phyloP scores from a whole-genome alignment of 768 basidiomycete species.

The Boletellus sp. region DNA sequence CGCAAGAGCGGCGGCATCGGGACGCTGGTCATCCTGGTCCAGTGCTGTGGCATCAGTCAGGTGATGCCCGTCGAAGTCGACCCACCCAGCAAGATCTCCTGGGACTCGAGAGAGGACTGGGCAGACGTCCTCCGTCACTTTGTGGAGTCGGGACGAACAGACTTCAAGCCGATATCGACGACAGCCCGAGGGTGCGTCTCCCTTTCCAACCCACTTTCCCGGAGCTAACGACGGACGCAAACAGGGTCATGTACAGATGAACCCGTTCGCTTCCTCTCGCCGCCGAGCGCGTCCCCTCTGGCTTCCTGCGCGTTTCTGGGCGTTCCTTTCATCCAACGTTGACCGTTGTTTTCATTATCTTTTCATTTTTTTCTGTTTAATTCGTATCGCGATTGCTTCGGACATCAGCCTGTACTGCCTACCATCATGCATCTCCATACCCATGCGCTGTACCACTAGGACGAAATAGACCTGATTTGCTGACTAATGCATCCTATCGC shows the following conservation, averaged over 20 bases:
- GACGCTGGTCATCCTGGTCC: conserved; percentile 68
- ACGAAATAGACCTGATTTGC: conserved; percentile 9
- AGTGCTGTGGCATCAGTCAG: conserved; percentile 72
- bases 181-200: conserved; percentile 65
- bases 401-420: conserved; percentile 23
- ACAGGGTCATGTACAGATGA: conserved; percentile 45
- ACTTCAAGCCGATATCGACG: conserved; percentile 82
- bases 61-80: conserved; percentile 89
- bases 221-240: conserved; percentile 5
- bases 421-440: conserved; percentile 22
- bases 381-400: conserved; percentile 23
- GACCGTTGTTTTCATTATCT: conserved; percentile 27
- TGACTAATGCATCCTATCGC: conserved; percentile 18
- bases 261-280: neutral
- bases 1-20: conserved; percentile 74
- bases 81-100: conserved; percentile 68
- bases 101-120: conserved; percentile 79
- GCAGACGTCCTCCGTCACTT: conserved; percentile 62
- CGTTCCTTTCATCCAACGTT: conserved; percentile 17
- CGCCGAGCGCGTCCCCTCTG: conserved; percentile 9
- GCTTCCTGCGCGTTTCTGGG: conserved; percentile 2
- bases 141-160: conserved; percentile 66
- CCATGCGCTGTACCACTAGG: conserved; percentile 25
- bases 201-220: neutral
- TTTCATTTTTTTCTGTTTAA: conserved; percentile 13